Evolutionary conservation across 495 filamentous ascomycete genomes (phyloP).

Genomic region (Halenospora varia): DNA sequence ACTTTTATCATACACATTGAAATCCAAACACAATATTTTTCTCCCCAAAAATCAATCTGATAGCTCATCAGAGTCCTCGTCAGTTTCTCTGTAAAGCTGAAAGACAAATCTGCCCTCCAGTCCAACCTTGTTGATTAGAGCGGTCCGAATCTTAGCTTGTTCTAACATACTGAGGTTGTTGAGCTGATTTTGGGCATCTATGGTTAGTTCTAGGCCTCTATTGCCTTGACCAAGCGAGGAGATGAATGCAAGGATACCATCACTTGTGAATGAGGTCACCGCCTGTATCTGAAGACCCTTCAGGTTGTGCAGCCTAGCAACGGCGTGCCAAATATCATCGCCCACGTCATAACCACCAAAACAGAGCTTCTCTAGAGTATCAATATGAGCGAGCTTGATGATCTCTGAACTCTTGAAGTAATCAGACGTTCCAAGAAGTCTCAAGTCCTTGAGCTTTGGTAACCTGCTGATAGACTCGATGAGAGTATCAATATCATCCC

Average conservation of each 20-base stretch:
- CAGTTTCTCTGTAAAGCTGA: conserved; percentile 29
- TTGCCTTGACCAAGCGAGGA: conserved; percentile 27
- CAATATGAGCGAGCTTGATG: conserved; percentile 37
- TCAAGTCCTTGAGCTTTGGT: conserved; percentile 43
- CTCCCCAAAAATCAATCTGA: too few relatives aligned
- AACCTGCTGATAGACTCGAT: conserved; percentile 44
- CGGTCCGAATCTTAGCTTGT: conserved; percentile 33
- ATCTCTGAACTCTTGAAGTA: conserved; percentile 49
- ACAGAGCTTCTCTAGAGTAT: conserved; percentile 23
- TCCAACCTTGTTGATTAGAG: conserved; percentile 30
- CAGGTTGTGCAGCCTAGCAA: conserved; percentile 37
- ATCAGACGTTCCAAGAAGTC: conserved; percentile 49
- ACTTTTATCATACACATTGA: too few relatives aligned
- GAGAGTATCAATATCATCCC: conserved; percentile 45
- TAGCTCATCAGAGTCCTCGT: conserved; percentile 28
- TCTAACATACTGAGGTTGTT: conserved; percentile 32
- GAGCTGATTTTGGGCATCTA: conserved; percentile 33
- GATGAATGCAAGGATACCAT: conserved; percentile 45
- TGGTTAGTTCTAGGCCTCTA: conserved; percentile 33
- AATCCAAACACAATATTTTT: too few relatives aligned
- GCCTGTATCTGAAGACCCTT: conserved; percentile 42
- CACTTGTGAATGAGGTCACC: conserved; percentile 40
- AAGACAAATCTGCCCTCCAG: conserved; percentile 46
- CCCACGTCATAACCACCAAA: conserved; percentile 47
- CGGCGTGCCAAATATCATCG: conserved; percentile 43